A percentile compares a stretch with the other conserved stretches of the same genome.
Evolutionary conservation across 805 yeast genomes (phyloP).

Genomic region (Metahyphopichia silvanorum): DNA sequence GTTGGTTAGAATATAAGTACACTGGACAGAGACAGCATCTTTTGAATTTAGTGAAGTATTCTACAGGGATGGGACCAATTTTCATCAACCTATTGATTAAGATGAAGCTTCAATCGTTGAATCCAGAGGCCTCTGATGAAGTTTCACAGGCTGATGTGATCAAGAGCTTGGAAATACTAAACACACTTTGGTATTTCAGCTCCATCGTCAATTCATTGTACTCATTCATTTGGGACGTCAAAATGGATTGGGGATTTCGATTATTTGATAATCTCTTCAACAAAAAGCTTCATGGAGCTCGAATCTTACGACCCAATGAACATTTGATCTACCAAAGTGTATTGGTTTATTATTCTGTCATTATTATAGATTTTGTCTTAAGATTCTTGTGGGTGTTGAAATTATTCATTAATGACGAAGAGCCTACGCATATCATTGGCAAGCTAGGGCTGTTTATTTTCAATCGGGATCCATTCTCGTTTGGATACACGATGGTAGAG

Average conservation of each 20-base stretch:
- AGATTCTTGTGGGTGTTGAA: conserved; percentile 78
- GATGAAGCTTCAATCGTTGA: conserved; percentile 2
- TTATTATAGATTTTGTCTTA: conserved; percentile 56
- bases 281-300: conserved; percentile 6
- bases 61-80: conserved; percentile 48
- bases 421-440: conserved; percentile 5
- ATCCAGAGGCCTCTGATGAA: conserved; percentile 8
- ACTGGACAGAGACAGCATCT: conserved; percentile 56
- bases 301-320: conserved; percentile 15
- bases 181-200: conserved; percentile 42
- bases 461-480: conserved; percentile 38
- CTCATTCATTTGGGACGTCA: conserved; percentile 85
- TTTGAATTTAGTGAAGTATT: conserved; percentile 72
- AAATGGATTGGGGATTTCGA: conserved; percentile 82
- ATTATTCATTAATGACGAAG: conserved; percentile 33
- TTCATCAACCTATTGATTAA: conserved; percentile 25
- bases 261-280: conserved; percentile 38
- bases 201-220: conserved; percentile 66
- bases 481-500: conserved; percentile 67
- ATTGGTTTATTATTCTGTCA: conserved; percentile 52
- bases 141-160: conserved; percentile 10
- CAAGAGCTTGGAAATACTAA: conserved; percentile 15
- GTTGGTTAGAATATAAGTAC: conserved; percentile 61
- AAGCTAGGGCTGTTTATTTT: conserved; percentile 27
- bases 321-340: conserved; percentile 22